Base-by-base conservation (phyloP, 2,329 filamentous ascomycete species). In the Aspergillus vadensis region DNA sequence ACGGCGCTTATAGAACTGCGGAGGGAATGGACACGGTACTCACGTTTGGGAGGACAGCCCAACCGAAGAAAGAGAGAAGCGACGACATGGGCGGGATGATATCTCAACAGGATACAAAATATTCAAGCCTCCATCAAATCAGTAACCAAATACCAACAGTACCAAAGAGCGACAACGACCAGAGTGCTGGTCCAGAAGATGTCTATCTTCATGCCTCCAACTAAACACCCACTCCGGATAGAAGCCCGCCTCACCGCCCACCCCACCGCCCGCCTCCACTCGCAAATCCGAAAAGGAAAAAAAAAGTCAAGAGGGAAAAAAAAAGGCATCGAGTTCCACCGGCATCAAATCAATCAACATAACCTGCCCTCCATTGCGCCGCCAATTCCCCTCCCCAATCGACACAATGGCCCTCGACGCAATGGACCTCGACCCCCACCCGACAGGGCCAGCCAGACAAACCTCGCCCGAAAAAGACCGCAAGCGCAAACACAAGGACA, bases 41-140 rank as follows among this genome's bases (percentile, higher is more conserved):
- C 78, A 87, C 85, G 67, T 82, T 82, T 61, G 86, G 86, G 25
- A 89, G 79, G 70, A 88, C 82, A 48, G 83, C 82, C 86, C 86
- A 89, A 55, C 84, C 86, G 51, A 81, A 77, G 52, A 84, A 79
- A 25, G 85, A 86, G 39, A 87, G 70, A 39, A 86, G 69, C 36
- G 78, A 76, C 59, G 76, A 77, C 69, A 80, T 74, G 64, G 69
- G 52, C 63, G 64, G 25, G 47, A 57, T 14, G 8, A 23, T 27
- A 15, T 30, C 19, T 14, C 30, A 27, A 21, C 14, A 25, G 2
- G 4, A 10, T 14, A n/a, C 4, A 7, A 8, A 23, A 5, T 36
- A 43, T 17, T 10, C 10, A 50, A 49, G 12, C 5, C 43, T 15
- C 43, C 30, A 54, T 50, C 47, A 10, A 41, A 49, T 4, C 25